A percentile compares a stretch with the other conserved stretches of the same genome.
Conservation (phyloP, 2,329 filamentous ascomycete species). For the Fusarium multiceps region DNA sequence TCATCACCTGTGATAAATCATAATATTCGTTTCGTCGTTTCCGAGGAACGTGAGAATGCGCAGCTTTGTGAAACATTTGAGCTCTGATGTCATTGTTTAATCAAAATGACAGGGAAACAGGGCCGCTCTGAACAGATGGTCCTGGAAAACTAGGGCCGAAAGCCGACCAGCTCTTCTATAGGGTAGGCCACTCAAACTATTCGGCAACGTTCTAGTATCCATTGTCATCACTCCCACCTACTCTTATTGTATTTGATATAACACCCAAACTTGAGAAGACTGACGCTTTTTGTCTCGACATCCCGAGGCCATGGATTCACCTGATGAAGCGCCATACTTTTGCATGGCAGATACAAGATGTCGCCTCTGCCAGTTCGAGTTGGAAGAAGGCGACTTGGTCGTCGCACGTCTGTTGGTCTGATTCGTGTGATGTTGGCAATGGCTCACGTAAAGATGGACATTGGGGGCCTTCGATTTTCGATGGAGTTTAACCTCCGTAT, state of each 20-base stretch:
- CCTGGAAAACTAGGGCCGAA: slow-evolving; percentile 2
- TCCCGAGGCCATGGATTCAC: neutral
- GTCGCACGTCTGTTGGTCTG: slow-evolving; percentile 18
- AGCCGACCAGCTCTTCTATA: neutral
- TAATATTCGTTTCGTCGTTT: neutral
- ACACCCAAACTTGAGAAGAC: neutral
- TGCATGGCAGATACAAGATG: slow-evolving; percentile 29
- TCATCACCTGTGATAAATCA: slow-evolving; percentile 9
- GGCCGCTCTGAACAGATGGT: neutral
- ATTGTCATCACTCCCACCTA: too few species aligned
- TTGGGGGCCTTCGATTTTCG: slow-evolving; percentile 15
- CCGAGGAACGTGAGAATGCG: neutral
- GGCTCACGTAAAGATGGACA: slow-evolving; percentile 14
- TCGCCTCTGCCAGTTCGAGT: slow-evolving; percentile 24
- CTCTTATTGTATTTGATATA: neutral
- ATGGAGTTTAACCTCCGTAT: slow-evolving; percentile 1
- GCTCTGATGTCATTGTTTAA: slow-evolving; percentile 32
- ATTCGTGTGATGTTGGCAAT: neutral
- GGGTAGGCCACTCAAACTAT: slow-evolving; percentile 26
- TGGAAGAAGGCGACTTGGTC: slow-evolving; percentile 21
- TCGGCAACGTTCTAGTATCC: too few species aligned
- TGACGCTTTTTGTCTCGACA: neutral
- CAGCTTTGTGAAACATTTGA: slow-evolving; percentile 9
- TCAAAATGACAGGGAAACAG: slow-evolving; percentile 22
- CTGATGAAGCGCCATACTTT: slow-evolving; percentile 23